Evolutionary conservation across 495 filamentous ascomycete species (phyloP).

Genomic region (Hypoxylon intermedium): DNA sequence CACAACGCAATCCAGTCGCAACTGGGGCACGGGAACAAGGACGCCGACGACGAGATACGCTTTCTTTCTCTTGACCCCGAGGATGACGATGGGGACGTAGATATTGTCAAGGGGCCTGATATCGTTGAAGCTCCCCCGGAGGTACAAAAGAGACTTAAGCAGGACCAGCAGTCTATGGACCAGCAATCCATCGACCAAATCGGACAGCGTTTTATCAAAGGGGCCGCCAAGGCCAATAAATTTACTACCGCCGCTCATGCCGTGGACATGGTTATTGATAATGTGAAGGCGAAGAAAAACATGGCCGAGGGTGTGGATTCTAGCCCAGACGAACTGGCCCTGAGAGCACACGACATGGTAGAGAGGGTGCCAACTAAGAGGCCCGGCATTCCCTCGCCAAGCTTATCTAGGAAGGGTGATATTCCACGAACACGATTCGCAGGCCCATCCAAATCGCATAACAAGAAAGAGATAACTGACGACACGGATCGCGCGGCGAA

Average conservation of each 20-base stretch:
- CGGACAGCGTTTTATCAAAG: conserved; percentile 7
- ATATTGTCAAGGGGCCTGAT: conserved; percentile 6
- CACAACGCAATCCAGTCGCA: not conserved
- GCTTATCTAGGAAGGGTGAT: conserved; percentile 36
- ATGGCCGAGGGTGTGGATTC: conserved; percentile 7
- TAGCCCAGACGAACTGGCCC: conserved; percentile 30
- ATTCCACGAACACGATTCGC: conserved; percentile 29
- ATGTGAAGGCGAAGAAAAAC: not conserved
- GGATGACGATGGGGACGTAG: conserved; percentile 28
- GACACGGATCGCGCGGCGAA: conserved; percentile 5
- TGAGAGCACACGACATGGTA: conserved; percentile 19
- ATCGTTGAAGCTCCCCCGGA: not conserved
- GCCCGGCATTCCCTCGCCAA: conserved; percentile 15
- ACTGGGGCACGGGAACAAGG: not conserved
- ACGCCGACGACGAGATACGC: not conserved
- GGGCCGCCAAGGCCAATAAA: not conserved
- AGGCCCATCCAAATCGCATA: conserved; percentile 1
- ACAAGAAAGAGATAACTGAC: not conserved
- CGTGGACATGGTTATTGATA: conserved; percentile 20
- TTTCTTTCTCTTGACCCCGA: not conserved
- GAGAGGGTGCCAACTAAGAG: conserved; percentile 17
- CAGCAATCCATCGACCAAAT: conserved; percentile 4
- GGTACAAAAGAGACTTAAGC: not conserved
- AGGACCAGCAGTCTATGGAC: too few species aligned
- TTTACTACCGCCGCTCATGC: not conserved